Conservation (phyloP, 805 yeast species). For the Metahyphopichia silvanorum region DNA sequence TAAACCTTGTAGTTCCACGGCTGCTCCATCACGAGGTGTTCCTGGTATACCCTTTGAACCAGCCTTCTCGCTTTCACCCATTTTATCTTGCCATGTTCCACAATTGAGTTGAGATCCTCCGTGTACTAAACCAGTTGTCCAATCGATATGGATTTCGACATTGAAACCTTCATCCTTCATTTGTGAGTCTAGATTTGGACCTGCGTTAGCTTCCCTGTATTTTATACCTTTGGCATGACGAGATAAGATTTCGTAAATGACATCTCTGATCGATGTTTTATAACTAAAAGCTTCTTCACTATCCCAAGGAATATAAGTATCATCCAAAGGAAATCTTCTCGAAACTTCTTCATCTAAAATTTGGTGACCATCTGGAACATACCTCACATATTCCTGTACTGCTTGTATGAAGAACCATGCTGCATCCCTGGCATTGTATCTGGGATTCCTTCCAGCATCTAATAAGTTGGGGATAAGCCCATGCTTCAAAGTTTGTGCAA, state of each 20-base stretch:
- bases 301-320: slow-evolving; percentile 64
- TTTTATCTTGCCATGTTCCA: slow-evolving; percentile 99
- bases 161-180: slow-evolving; percentile 93
- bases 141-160: slow-evolving; percentile 75
- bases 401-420: slow-evolving; percentile 92
- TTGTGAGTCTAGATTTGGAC: slow-evolving; percentile 80
- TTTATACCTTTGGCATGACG: slow-evolving; percentile 88
- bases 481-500: slow-evolving; percentile 89
- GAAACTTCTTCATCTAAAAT: slow-evolving; percentile 70
- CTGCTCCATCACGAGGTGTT: slow-evolving; percentile 97
- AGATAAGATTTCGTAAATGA: slow-evolving; percentile 75
- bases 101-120: slow-evolving; percentile 94
- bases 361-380: slow-evolving; percentile 64
- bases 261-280: slow-evolving; percentile 66
- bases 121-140: slow-evolving; percentile 81
- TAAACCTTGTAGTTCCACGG: slow-evolving; percentile 85
- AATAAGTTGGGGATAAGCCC: slow-evolving; percentile 91
- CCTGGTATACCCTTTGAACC: slow-evolving; percentile 92
- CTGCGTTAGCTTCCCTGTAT: slow-evolving; percentile 95
- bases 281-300: slow-evolving; percentile 75
- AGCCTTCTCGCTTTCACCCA: slow-evolving; percentile 91
- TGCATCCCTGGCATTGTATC: slow-evolving; percentile 96
- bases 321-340: slow-evolving; percentile 89
- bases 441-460: slow-evolving; percentile 90
- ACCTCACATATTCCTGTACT: slow-evolving; percentile 73